Evolutionary conservation across 164 flowering plant genomes (phyloP).

Genomic region (Berberis thunbergii): DNA sequence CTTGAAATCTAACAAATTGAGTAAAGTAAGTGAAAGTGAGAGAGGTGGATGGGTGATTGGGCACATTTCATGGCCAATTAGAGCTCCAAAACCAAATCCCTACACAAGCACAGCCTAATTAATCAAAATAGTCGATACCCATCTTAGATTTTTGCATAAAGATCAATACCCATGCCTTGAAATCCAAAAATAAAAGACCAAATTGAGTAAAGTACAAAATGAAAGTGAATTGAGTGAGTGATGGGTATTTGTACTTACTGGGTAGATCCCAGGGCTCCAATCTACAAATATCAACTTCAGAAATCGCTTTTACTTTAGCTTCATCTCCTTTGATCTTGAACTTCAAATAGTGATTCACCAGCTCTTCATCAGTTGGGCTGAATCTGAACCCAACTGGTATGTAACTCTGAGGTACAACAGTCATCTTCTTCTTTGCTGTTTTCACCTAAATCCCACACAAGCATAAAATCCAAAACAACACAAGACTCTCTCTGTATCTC

Average conservation of each 20-base stretch:
- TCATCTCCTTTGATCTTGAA: conserved; percentile 50
- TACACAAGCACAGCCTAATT: background rate
- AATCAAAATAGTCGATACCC: background rate
- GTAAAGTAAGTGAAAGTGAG: background rate
- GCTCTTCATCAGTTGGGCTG: conserved; percentile 54
- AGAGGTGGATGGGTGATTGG: background rate
- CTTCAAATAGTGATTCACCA: conserved; percentile 52
- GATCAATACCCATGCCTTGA: background rate
- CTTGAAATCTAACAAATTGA: background rate
- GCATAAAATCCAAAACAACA: background rate
- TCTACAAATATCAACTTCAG: conserved; percentile 61
- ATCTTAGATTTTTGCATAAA: background rate
- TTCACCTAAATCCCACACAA: background rate
- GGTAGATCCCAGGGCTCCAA: conserved; percentile 79
- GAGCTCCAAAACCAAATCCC: background rate
- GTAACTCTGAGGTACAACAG: conserved; percentile 1
- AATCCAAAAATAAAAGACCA: background rate
- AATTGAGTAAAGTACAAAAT: background rate
- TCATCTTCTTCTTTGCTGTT: background rate
- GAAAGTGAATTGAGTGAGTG: background rate
- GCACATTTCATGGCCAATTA: no score
- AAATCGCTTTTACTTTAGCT: conserved; percentile 43
- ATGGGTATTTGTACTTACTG: conserved; percentile 15
- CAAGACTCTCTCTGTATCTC: background rate
- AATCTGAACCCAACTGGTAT: conserved; percentile 26